A percentile compares a stretch with the other conserved stretches of the same genome.
Evolutionary conservation across 1,284 basidiomycete genomes (phyloP).

Genomic region (Apiotrichum domesticum): DNA sequence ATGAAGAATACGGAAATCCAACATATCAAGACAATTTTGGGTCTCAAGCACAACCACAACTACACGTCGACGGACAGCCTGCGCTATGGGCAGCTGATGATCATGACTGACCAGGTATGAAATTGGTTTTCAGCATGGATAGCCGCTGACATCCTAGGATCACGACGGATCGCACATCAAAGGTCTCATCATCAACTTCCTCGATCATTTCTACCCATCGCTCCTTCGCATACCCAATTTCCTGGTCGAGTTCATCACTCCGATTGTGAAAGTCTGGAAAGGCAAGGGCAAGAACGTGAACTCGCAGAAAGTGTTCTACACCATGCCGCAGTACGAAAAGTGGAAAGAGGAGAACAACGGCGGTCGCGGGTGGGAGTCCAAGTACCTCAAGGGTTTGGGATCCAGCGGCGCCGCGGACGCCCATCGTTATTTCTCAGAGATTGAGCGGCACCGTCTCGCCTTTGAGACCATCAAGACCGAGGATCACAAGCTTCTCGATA

Average conservation of each 20-base stretch:
- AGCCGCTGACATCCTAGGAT: slow-evolving; percentile 58
- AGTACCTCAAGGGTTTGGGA: slow-evolving; percentile 99
- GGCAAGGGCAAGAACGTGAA: slow-evolving; percentile 49
- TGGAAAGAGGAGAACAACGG: slow-evolving; percentile 81
- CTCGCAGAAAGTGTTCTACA: slow-evolving; percentile 78
- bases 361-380: slow-evolving; percentile 78
- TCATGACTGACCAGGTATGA: slow-evolving; percentile 96
- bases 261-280: slow-evolving; percentile 89
- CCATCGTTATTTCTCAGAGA: slow-evolving; percentile 85
- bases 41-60: slow-evolving; percentile 86
- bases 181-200: slow-evolving; percentile 94
- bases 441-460: slow-evolving; percentile 89
- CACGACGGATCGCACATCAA: slow-evolving; percentile 99
- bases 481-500: slow-evolving; percentile 85
- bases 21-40: slow-evolving; percentile 97
- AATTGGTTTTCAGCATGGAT: background rate
- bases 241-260: slow-evolving; percentile 96
- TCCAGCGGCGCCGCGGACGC: slow-evolving; percentile 84
- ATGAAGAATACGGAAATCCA: slow-evolving; percentile 98
- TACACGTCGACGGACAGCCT: slow-evolving; percentile 68
- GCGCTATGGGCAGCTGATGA: slow-evolving; percentile 95
- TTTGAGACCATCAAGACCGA: slow-evolving; percentile 76
- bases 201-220: slow-evolving; percentile 96
- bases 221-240: slow-evolving; percentile 87
- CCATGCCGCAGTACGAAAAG: slow-evolving; percentile 91